Evolutionary conservation across 371 early-diverging fungal species (phyloP), one percentile per base, ranked within the genome.

Genomic region (Conidiobolus coronatus): DNA sequence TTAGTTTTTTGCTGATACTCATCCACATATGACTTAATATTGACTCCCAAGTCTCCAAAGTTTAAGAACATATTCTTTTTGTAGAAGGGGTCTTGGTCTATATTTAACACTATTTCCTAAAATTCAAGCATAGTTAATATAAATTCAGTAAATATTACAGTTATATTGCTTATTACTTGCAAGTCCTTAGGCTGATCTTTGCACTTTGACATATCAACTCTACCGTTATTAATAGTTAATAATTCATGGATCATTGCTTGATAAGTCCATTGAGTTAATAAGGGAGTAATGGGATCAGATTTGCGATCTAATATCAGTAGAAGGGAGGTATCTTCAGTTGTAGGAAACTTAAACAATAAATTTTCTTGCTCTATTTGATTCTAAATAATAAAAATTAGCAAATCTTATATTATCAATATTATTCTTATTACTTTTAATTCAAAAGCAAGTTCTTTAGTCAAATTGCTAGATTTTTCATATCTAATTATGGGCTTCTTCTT

Each of bases 181-280:
- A 87, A 56, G 51, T 90, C 95, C 1, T 77, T 71, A 8, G 76
- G 63, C 22, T 83, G 70, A 33, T 79, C 91, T 6, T 87, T 80
- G 2, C 89, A 73, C 20, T 66, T 56, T 2, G 83, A 70, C 59
- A 96, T 66, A 52, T 88, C 87, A 0, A 97, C 92, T 36, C 95
- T 64, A 29, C 94, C 92, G 58, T 96, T 89, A 49, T 72, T 69
- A 52, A 97, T 93, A 0, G 92, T 90, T 43, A 97, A 67, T 51
- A 94, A 62, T 52, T 98, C 97, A 60, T 95, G 88, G 2, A 98
- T 86, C 91, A 98, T 90, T 2, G 98, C 88, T 55, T 98, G 97
- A 57, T 99, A 99, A 8, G 93, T 93, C 99, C 99, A 99, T 53
- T 92, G 94, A 13, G 79, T 75, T 19, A 97, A 65, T 14, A 99